Percentiles rank a stretch among this genome's conserved stretches.
Evolutionary conservation across 1,284 basidiomycete species (phyloP).

Genomic region (Trichosporon sp.): DNA sequence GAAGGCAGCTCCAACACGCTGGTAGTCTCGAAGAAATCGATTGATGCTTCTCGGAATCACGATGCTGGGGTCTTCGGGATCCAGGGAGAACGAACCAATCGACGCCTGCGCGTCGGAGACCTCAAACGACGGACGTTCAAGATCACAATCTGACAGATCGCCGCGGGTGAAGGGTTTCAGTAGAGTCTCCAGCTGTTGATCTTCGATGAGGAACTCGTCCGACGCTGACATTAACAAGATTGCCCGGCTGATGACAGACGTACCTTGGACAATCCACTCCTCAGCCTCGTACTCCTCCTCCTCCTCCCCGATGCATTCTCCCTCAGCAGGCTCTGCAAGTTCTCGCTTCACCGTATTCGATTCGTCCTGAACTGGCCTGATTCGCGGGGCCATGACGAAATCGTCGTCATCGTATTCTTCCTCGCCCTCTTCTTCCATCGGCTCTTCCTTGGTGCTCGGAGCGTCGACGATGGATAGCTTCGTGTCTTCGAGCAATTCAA

Average conservation of each 20-base stretch:
- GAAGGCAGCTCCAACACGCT: constrained; percentile 58
- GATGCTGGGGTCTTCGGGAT: constrained; percentile 36
- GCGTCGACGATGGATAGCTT: not conserved
- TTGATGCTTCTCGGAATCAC: constrained; percentile 58
- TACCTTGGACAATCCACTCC: not conserved
- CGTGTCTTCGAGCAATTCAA: not conserved
- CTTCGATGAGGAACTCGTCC: not conserved
- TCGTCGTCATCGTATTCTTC: constrained; percentile 18
- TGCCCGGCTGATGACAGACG: not conserved
- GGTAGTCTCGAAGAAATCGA: constrained; percentile 59
- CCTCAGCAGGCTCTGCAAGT: not conserved
- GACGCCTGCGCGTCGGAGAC: constrained; percentile 28
- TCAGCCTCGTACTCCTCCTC: constrained; percentile 39
- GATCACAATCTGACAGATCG: not conserved
- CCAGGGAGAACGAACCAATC: constrained; percentile 39
- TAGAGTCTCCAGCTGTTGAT: not conserved
- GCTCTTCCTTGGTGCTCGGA: not conserved
- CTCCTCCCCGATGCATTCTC: constrained; percentile 24
- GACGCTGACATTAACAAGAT: not conserved
- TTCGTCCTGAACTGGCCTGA: not conserved
- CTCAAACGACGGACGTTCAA: constrained; percentile 37
- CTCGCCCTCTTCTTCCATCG: constrained; percentile 15
- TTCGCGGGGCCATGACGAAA: not conserved
- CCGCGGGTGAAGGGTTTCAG: not conserved
- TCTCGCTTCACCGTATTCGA: not conserved